Evolutionary conservation across 73 alveolate genomes (phyloP).

Genomic region (Tetrahymena borealis): DNA sequence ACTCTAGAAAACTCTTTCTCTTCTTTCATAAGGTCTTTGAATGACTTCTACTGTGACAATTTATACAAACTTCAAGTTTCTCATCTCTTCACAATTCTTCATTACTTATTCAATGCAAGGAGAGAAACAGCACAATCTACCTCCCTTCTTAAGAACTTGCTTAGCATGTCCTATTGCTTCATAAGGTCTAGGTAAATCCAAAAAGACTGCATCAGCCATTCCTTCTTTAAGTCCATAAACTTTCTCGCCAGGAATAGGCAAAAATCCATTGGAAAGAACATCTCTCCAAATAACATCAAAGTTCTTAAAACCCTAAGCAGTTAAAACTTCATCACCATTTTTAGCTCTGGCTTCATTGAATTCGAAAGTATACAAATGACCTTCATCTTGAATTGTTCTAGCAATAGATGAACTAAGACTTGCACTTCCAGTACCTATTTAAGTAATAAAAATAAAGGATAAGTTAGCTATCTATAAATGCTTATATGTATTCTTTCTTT

Average conservation of each 20-base stretch:
- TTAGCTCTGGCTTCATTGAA: conserved; percentile 86
- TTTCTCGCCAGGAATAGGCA: conserved; percentile 52
- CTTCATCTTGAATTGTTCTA: conserved; percentile 69
- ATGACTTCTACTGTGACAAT: conserved; percentile 86
- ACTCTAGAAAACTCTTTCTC: conserved; percentile 2
- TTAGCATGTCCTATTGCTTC: conserved; percentile 78
- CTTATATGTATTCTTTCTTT: too few species aligned
- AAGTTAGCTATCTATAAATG: too few species aligned
- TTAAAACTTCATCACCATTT: conserved; percentile 77
- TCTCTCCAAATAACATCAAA: conserved; percentile 85
- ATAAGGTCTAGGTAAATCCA: conserved; percentile 96
- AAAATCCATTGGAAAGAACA: conserved; percentile 87
- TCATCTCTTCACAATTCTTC: conserved; percentile 71
- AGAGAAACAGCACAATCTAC: conserved; percentile 90
- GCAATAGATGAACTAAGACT: conserved; percentile 78
- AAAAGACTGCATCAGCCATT: conserved; percentile 77
- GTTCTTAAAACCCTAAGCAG: conserved; percentile 54
- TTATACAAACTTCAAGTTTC: conserved; percentile 73
- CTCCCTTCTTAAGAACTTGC: conserved; percentile 73
- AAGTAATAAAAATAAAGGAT: not conserved
- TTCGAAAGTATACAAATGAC: conserved; percentile 93
- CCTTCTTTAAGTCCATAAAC: conserved; percentile 19
- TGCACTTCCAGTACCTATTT: conserved; percentile 97
- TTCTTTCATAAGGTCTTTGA: conserved; percentile 33
- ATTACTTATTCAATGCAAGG: conserved; percentile 98